Evolutionary conservation across 2,329 filamentous ascomycete genomes (phyloP).

Genomic region (Pezicula neosporulosa): DNA sequence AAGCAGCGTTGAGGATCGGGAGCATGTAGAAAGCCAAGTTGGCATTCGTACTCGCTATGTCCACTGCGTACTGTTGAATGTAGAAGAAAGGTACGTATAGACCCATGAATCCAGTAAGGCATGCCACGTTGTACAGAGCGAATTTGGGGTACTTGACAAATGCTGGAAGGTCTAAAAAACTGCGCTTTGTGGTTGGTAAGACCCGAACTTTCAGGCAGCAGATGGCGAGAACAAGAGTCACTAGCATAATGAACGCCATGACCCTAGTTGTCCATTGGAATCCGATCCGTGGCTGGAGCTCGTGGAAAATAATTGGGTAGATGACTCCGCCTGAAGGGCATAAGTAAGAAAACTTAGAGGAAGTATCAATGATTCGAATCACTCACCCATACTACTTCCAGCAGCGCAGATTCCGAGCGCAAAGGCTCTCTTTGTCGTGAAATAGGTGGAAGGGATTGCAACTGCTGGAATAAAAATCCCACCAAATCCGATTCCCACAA

Average conservation of each 20-base stretch:
- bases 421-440: slow-evolving; percentile 36
- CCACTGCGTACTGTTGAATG: slow-evolving; percentile 31
- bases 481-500: slow-evolving; percentile 37
- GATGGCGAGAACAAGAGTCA: slow-evolving; percentile 22
- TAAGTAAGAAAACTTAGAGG: not conserved
- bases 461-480: slow-evolving; percentile 36
- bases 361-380: not conserved
- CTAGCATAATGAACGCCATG: slow-evolving; percentile 47
- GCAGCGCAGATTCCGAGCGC: slow-evolving; percentile 40
- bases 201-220: slow-evolving; percentile 42
- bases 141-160: slow-evolving; percentile 30
- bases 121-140: slow-evolving; percentile 29
- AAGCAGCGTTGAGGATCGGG: slow-evolving; percentile 45
- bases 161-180: slow-evolving; percentile 14
- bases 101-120: slow-evolving; percentile 40
- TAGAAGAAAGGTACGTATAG: slow-evolving; percentile 49
- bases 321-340: slow-evolving; percentile 38
- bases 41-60: slow-evolving; percentile 39
- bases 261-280: slow-evolving; percentile 53
- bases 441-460: slow-evolving; percentile 39
- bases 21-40: slow-evolving; percentile 46
- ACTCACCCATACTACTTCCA: slow-evolving; percentile 35
- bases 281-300: slow-evolving; percentile 30
- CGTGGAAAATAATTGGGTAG: slow-evolving; percentile 44
- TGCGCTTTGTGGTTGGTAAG: slow-evolving; percentile 11